phyloP scores from a whole-genome alignment of 2,329 filamentous ascomycete genomes.

The Claviceps lovelessii region DNA sequence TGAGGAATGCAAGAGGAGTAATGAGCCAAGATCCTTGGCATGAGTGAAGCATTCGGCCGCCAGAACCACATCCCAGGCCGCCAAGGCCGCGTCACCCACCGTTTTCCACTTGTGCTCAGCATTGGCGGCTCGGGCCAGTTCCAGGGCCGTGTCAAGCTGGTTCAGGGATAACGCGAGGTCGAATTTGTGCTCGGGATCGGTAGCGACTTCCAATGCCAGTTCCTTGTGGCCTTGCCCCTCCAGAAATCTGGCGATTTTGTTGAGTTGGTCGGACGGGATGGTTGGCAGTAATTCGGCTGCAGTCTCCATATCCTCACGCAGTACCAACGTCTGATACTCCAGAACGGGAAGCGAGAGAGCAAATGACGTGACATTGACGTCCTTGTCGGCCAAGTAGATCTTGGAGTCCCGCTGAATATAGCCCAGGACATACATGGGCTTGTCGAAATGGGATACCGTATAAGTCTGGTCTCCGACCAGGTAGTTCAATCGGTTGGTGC shows the following conservation, averaged over 20 bases:
- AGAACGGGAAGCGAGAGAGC: conserved; percentile 81
- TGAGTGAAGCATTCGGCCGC: conserved; percentile 88
- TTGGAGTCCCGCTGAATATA: conserved; percentile 93
- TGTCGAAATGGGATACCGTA: conserved; percentile 93
- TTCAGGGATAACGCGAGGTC: conserved; percentile 75
- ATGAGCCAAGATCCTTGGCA: conserved; percentile 77
- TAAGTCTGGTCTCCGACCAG: conserved; percentile 96
- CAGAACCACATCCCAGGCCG: conserved; percentile 72
- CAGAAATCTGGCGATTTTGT: conserved; percentile 94
- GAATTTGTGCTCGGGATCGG: conserved; percentile 91
- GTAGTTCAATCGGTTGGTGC: conserved; percentile 92
- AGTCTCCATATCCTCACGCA: conserved; percentile 84
- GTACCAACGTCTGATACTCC: conserved; percentile 91
- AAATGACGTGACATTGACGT: conserved; percentile 83
- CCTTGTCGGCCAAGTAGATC: conserved; percentile 91
- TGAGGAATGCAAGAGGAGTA: conserved; percentile 78
- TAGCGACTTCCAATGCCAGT: conserved; percentile 83
- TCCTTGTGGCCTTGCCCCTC: conserved; percentile 97
- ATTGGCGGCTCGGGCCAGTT: conserved; percentile 69
- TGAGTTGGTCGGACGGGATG: conserved; percentile 85
- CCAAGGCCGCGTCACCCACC: conserved; percentile 79
- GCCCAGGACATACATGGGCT: conserved; percentile 84
- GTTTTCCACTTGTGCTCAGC: conserved; percentile 98
- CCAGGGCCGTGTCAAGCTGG: conserved; percentile 71
- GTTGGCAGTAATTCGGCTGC: conserved; percentile 72